Evolutionary conservation across 1,139 yeast species (phyloP).

Genomic region (Protomyces macrosporus): DNA sequence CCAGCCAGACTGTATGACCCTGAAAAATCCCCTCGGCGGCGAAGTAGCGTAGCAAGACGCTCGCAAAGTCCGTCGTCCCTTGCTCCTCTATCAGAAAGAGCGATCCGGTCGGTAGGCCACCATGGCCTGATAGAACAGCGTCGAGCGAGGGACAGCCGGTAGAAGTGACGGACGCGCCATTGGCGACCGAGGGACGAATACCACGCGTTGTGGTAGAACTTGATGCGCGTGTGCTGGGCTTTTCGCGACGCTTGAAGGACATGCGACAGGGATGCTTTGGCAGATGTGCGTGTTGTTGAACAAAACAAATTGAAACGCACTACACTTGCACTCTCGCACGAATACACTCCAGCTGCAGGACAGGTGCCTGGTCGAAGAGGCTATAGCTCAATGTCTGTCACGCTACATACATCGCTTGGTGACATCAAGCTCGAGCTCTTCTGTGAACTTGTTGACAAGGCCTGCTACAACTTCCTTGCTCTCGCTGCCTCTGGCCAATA

Average conservation of each 20-base stretch:
- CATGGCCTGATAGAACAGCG: slow-evolving; percentile 60
- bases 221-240: background rate
- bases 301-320: background rate
- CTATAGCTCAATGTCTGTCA: slow-evolving; percentile 17
- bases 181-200: slow-evolving; percentile 27
- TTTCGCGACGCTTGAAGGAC: slow-evolving; percentile 19
- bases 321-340: background rate
- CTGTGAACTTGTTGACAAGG: slow-evolving; percentile 43
- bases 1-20: slow-evolving; percentile 45
- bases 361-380: too few species aligned
- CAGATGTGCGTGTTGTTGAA: background rate
- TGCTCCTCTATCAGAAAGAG: slow-evolving; percentile 71
- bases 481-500: slow-evolving; percentile 50
- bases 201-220: slow-evolving; percentile 2
- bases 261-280: background rate
- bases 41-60: slow-evolving; percentile 65
- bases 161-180: slow-evolving; percentile 26
- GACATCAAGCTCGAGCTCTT: slow-evolving; percentile 43
- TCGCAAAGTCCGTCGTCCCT: slow-evolving; percentile 83
- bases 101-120: slow-evolving; percentile 76
- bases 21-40: slow-evolving; percentile 78
- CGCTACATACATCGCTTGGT: slow-evolving; percentile 43
- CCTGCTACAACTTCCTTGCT: slow-evolving; percentile 46
- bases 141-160: slow-evolving; percentile 46
- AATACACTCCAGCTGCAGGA: too few species aligned